Conservation (phyloP, 768 basidiomycete species). For the Lactifluus pinguis region DNA sequence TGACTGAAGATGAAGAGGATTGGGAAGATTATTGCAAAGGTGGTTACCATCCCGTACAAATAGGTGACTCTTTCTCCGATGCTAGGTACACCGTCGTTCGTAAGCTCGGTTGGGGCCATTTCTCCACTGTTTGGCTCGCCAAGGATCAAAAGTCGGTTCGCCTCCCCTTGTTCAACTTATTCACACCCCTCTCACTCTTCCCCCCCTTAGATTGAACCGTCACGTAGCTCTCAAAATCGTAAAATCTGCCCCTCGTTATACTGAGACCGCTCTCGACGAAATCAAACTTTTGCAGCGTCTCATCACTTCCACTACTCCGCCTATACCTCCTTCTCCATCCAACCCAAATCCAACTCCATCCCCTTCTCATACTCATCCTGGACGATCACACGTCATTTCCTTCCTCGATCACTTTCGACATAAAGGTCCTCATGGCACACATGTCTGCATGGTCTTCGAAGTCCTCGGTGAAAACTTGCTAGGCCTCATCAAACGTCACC, state of each 20-base stretch:
- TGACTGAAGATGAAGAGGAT: conserved; percentile 90
- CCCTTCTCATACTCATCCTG: conserved; percentile 70
- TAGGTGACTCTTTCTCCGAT: conserved; percentile 84
- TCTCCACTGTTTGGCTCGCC: conserved; percentile 89
- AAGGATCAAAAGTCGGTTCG: conserved; percentile 62
- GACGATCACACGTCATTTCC: conserved; percentile 89
- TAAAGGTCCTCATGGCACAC: conserved; percentile 91
- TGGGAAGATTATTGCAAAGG: conserved; percentile 73
- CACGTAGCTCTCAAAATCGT: conserved; percentile 99
- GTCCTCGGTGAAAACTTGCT: conserved; percentile 96
- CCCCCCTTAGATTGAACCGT: conserved; percentile 62
- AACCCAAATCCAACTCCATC: conserved; percentile 44
- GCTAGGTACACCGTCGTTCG: conserved; percentile 84
- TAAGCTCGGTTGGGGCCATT: conserved; percentile 95
- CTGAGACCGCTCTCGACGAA: conserved; percentile 96
- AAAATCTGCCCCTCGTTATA: conserved; percentile 94
- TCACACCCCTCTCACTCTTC: neutral
- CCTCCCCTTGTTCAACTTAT: neutral
- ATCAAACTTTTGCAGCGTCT: conserved; percentile 96
- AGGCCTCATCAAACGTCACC: conserved; percentile 94
- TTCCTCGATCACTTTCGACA: conserved; percentile 97
- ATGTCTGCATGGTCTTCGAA: conserved; percentile 99
- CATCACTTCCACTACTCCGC: conserved; percentile 70
- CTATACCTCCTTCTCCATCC: conserved; percentile 36
- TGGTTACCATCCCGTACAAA: conserved; percentile 89